phyloP scores from a whole-genome alignment of 2,329 filamentous ascomycete species.

The Beauveria pseudobassiana region DNA sequence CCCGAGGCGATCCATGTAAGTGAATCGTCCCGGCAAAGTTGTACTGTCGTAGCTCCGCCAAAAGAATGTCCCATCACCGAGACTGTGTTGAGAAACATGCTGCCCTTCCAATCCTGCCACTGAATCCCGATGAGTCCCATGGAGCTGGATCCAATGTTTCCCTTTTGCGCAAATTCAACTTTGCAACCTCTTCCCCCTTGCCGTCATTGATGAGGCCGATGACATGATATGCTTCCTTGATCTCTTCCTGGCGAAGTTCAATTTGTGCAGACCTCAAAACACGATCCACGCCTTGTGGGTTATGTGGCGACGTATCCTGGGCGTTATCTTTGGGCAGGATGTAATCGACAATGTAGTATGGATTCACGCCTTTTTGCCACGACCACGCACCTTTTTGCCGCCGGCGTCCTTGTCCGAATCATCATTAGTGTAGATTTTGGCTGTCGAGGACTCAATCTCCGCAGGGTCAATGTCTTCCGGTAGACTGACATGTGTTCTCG shows the following conservation, averaged over 20 bases:
- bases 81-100: constrained; percentile 48
- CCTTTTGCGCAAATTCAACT: constrained; percentile 48
- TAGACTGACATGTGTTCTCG: constrained; percentile 54
- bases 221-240: constrained; percentile 54
- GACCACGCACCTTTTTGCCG: constrained; percentile 23
- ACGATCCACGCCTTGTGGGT: constrained; percentile 51
- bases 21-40: constrained; percentile 47
- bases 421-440: constrained; percentile 18
- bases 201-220: constrained; percentile 49
- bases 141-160: constrained; percentile 52
- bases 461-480: constrained; percentile 30
- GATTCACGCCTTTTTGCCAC: constrained; percentile 23
- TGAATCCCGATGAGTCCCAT: constrained; percentile 46
- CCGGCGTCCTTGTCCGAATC: constrained; percentile 20
- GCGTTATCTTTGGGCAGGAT: constrained; percentile 53
- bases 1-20: constrained; percentile 53
- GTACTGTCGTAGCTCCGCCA: constrained; percentile 55
- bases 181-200: constrained; percentile 40
- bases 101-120: constrained; percentile 49
- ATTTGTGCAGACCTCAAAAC: constrained; percentile 55
- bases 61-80: constrained; percentile 61
- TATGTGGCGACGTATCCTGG: constrained; percentile 44
- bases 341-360: constrained; percentile 49
- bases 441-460: constrained; percentile 22
- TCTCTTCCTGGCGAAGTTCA: constrained; percentile 54